Conservation (phyloP, 768 basidiomycete species). For the Boletus reticuloceps region DNA sequence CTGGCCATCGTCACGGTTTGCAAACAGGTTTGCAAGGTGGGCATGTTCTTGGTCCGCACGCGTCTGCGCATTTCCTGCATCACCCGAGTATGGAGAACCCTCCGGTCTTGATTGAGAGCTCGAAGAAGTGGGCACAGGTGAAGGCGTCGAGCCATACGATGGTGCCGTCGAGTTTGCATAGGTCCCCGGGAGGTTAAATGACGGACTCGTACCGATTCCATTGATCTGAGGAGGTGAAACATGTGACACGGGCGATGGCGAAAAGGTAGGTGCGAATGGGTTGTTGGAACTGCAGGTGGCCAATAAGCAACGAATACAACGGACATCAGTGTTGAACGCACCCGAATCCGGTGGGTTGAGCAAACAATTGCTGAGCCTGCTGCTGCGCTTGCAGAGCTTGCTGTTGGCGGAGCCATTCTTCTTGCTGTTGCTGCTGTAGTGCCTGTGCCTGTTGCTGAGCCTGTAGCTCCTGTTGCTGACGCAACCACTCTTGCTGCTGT, state of each 20-base stretch:
- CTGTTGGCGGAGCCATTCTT: conserved; percentile 62
- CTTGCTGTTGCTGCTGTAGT: conserved; percentile 35
- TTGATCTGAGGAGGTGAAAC: conserved; percentile 34
- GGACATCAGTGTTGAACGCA: conserved; percentile 31
- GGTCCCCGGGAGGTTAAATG: conserved; percentile 71
- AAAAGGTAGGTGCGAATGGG: conserved; percentile 69
- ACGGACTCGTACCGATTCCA: conserved; percentile 36
- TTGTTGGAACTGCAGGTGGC: conserved; percentile 79
- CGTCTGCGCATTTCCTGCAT: conserved; percentile 26
- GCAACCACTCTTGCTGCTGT: conserved; percentile 68
- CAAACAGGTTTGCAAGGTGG: conserved; percentile 78
- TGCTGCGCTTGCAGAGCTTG: conserved; percentile 49
- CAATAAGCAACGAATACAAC: conserved; percentile 17
- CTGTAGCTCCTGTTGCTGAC: conserved; percentile 57
- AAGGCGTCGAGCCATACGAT: conserved; percentile 35
- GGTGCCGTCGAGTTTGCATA: conserved; percentile 47
- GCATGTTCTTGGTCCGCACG: conserved; percentile 68
- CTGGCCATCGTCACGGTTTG: conserved; percentile 85
- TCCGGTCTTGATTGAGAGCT: conserved; percentile 35
- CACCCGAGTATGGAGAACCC: conserved; percentile 18
- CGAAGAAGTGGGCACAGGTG: conserved; percentile 42
- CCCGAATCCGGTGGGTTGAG: conserved; percentile 77
- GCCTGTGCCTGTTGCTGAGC: conserved; percentile 43
- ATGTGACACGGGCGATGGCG: conserved; percentile 32
- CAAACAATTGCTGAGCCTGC: conserved; percentile 44